phyloP scores from a whole-genome alignment of 345 rosid genomes.

The Rubroshorea leprosula region DNA sequence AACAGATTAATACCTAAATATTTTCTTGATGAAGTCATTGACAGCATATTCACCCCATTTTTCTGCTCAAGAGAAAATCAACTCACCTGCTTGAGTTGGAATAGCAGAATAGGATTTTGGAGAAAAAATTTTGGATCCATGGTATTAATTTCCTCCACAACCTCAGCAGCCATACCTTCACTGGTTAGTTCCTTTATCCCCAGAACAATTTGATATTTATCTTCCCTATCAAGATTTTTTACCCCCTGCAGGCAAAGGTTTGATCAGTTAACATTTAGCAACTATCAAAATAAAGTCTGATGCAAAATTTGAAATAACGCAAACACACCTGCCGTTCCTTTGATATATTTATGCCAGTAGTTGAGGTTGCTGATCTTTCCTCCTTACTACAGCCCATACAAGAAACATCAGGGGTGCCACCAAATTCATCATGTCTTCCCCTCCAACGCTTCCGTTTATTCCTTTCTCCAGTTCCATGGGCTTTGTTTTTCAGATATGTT shows the following conservation, averaged over 20 bases:
- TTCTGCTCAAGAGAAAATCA: conserved; percentile 1
- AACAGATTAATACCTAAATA: no score
- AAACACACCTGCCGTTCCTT: conserved; percentile 36
- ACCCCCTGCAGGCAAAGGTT: conserved; percentile 28
- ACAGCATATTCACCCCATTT: no score
- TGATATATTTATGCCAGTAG: conserved; percentile 20
- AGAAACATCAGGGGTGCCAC: conserved; percentile 35
- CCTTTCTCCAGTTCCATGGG: conserved; percentile 50
- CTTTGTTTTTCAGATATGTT: conserved; percentile 44
- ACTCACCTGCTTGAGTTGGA: conserved; percentile 88
- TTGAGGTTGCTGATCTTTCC: conserved; percentile 22
- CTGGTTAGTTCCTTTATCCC: conserved; percentile 76
- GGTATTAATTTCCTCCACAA: conserved; percentile 60
- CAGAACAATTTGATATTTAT: conserved; percentile 62
- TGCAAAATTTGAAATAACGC: conserved; percentile 10
- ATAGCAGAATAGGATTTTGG: conserved; percentile 61
- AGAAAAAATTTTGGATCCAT: conserved; percentile 66
- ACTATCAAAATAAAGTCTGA: background rate
- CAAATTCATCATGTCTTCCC: conserved; percentile 65
- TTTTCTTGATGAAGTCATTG: no score
- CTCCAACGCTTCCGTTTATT: conserved; percentile 92
- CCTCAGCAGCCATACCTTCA: conserved; percentile 86
- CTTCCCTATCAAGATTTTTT: conserved; percentile 32
- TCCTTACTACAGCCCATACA: conserved; percentile 32
- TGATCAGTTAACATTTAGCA: conserved; percentile 9